A percentile compares a stretch with the other conserved stretches of the same genome.
Conservation (phyloP, 208 protist species). For the Phytomonas sp. region DNA sequence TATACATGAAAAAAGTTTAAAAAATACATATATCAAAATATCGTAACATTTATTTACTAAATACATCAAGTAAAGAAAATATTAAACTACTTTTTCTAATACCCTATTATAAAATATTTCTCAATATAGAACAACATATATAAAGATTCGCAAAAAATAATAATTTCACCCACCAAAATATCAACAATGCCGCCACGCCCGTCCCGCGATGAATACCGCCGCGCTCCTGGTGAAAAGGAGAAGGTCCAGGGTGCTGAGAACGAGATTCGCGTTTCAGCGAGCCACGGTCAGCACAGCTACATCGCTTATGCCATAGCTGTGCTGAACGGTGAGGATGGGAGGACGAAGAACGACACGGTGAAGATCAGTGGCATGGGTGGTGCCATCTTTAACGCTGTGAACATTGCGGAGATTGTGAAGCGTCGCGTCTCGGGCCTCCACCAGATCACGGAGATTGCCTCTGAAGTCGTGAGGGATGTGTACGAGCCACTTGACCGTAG, state of each 20-base stretch:
- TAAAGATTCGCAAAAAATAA: neutral
- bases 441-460: constrained; percentile 85
- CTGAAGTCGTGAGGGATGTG: constrained; percentile 78
- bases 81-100: constrained; percentile 3
- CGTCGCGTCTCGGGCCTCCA: constrained; percentile 84
- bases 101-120: neutral
- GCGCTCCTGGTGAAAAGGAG: constrained; percentile 49
- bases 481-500: constrained; percentile 79
- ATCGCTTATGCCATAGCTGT: constrained; percentile 86
- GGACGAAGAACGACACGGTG: constrained; percentile 75
- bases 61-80: neutral
- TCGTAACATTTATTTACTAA: constrained; percentile 3
- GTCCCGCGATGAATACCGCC: constrained; percentile 68
- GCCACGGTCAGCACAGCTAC: constrained; percentile 77
- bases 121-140: constrained; percentile 3
- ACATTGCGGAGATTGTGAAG: constrained; percentile 91
- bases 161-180: neutral
- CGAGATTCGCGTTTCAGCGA: constrained; percentile 80
- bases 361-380: constrained; percentile 87
- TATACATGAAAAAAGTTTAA: constrained; percentile 1
- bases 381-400: constrained; percentile 88
- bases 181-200: constrained; percentile 36
- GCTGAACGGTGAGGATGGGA: constrained; percentile 76
- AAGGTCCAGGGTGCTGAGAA: constrained; percentile 68
- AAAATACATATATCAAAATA: neutral